Base-by-base conservation (phyloP, 352 stramenopile species). In the Phytopythium helicoides region DNA sequence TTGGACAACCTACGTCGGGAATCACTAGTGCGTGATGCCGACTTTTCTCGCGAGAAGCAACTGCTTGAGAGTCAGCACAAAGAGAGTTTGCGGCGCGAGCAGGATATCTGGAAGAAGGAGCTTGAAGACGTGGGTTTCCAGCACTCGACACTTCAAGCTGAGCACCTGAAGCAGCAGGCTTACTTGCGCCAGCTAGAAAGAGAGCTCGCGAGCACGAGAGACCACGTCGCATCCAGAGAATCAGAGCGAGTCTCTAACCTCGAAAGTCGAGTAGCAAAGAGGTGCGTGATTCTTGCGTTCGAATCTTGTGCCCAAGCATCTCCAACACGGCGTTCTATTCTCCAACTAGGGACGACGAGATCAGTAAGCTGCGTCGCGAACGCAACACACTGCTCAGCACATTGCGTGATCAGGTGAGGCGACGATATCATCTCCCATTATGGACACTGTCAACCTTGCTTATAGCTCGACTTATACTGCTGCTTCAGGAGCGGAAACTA, bases 131-230 rank as follows among this genome's bases (percentile, higher is more conserved):
- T 61, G 36, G 62, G 52, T 26, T 77, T 84, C 48, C 64, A 67
- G 10, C 71, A 88, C 34, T 74, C 65, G 12, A 31, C 77, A 19
- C 60, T 87, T 21, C 66, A 86, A 52, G 40, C 70, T 0, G 76
- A 87, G 36, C 70, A 81, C 31, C 56, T 56, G 41, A 89, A 89
- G 48, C 66, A 83, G n/a, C 73, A 90, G 26, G 52, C 85, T 16
- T 66, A 54, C 18, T 60, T 88, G 34, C 70, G 72, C 16, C 76
- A 87, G 47, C 60, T 92, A 1, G 76, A 89, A 52, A 60, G 78
- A 7, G 76, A 92, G 18, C 51, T 89, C 18, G 58, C 71, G n/a
- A 78, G 69, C 46, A 60, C 73, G 22, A 71, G 76, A 34, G 75
- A 87, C 12, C 48, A 68, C 11, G 58, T 68, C 11, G 62, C 74